These are phyloP conservation scores for Cyphellophora europaea DNA, from an alignment of 2,329 filamentous ascomycete species.

Conservation along the genomic window DNA sequence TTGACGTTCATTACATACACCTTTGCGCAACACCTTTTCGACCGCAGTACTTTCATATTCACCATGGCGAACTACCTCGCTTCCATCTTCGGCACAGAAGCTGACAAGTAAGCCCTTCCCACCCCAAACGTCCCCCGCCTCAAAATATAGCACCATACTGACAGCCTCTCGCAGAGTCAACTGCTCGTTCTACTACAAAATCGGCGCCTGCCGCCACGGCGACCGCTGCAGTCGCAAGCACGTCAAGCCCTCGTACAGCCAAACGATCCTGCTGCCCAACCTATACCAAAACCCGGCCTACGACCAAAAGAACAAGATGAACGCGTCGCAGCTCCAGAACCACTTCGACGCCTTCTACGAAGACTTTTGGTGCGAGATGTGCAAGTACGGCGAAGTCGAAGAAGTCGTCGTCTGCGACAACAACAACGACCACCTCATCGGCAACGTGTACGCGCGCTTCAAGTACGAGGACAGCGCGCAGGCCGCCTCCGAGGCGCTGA, in stretches of 20 bases:
- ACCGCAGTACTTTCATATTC: too few species aligned
- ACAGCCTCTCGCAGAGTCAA: constrained; percentile 52
- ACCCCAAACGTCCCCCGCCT: constrained; percentile 1
- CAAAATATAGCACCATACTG: constrained; percentile 16
- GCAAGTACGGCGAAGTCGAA: constrained; percentile 95
- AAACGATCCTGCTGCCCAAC: constrained; percentile 96
- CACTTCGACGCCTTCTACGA: constrained; percentile 99
- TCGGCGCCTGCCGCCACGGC: constrained; percentile 95
- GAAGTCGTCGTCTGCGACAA: constrained; percentile 99
- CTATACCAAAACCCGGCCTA: constrained; percentile 98
- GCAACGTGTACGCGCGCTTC: constrained; percentile 98
- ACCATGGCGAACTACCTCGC: constrained; percentile 95
- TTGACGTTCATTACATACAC: too few species aligned
- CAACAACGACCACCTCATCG: constrained; percentile 98
- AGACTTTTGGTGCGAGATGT: constrained; percentile 99
- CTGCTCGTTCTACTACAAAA: constrained; percentile 99
- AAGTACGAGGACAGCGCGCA: constrained; percentile 98
- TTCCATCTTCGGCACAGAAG: constrained; percentile 98
- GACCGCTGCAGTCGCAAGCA: constrained; percentile 98
- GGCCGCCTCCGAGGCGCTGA: constrained; percentile 85
- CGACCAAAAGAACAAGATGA: constrained; percentile 96
- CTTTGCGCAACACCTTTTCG: too few species aligned
- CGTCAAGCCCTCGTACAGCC: constrained; percentile 96
- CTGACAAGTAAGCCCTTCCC: constrained; percentile 60
- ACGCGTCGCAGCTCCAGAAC: constrained; percentile 89